Base-by-base conservation (phyloP, 2,329 filamentous ascomycete genomes). In the Alternaria viburni region DNA sequence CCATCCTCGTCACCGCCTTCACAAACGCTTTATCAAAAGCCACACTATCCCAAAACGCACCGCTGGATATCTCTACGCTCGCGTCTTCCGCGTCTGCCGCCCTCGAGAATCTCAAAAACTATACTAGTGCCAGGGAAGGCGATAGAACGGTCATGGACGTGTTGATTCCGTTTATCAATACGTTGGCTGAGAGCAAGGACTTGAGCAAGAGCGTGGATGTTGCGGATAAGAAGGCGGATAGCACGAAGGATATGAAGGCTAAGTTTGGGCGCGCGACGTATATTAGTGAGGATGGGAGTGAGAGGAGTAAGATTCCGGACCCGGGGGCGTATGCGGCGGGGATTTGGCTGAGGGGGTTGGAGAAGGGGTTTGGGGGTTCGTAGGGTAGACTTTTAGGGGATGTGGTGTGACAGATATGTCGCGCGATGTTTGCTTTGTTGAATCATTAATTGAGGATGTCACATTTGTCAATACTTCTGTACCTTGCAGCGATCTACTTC, bases 141-240 rank as follows among this genome's bases (percentile, higher is more conserved):
- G 96, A 99, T 77, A 86, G 96, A 45, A 99, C 96, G 0, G 84
- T 98, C 17, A 88, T 98, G 57, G 96, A 99, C 80, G 93, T 95
- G 0, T 83, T 99, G 49, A 89, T 93, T 51, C 96, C 96, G 2
- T 99, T 98, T 76, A 89, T 96, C 55, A 87, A 91, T 19, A 86
- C 86, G 6, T 84, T 98, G 5, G 83, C 80, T 3, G 79, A 86
- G 73, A 89, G 87, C 0, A 87, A 87, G 15, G 88, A 93, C 75
- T 75, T 96, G 5, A 85, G 85, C 64, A 84, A 88, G 76, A 93
- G 93, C 4, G 93, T 93, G 0, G 83, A 88, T 69, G 93, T 92
- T 1, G 90, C 93, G 0, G 86, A 87, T 69, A 84, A 89, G 46
- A 95, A 90, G 1, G 91, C 94, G 1, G 90, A 95, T 65, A 87